Base-by-base conservation (phyloP, 441 rosid genomes). In the Macaranga tanarius region DNA sequence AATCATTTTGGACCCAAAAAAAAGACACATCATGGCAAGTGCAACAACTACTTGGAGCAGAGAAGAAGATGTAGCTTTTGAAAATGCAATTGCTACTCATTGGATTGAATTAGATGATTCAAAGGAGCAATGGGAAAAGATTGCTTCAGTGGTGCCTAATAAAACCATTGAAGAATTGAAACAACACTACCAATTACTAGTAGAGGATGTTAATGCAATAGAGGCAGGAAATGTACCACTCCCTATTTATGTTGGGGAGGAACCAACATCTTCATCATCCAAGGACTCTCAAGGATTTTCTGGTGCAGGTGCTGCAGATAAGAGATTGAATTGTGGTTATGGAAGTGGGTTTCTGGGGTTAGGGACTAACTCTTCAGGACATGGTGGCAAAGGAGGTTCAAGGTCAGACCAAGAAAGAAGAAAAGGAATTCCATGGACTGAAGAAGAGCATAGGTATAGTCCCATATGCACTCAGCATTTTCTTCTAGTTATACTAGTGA, bases 341-440 rank as follows among this genome's bases (percentile, higher is more conserved):
- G 87, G 84, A 69, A 82, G 72, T 65, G 88, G 90, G 58, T 72
- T 80, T 73, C 62, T 87, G 12, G 88, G 87, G 25, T 57, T 80
- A 48, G 81, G 85, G 69, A 82, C 80, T 51, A 85, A 82, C 61
- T 79, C 92, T 3, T 72, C 80, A 47, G 88, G 88, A 34, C 93
- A 90, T 58, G 95, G 88, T 75, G 83, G 88, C 65, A 89, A 88
- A 83, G 80, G 73, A 73, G 88, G 90, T 15, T 81, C 81, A 8
- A 89, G 90, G 79, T 77, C 93, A 1, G 99, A 92, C 70, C 97
- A 90, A 80, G 99, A 95, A 81, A 90, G 97, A 7, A 87, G 92
- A 45, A 95, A 92, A 81, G 97, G 99, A 68, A 88, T 90, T 82
- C 95, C 97, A 15, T 94, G 99, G 99, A 88, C 97, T 3, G 99